These are phyloP conservation scores for Mycena haematopus DNA, from an alignment of 768 basidiomycete species.

Conservation along the genomic window DNA sequence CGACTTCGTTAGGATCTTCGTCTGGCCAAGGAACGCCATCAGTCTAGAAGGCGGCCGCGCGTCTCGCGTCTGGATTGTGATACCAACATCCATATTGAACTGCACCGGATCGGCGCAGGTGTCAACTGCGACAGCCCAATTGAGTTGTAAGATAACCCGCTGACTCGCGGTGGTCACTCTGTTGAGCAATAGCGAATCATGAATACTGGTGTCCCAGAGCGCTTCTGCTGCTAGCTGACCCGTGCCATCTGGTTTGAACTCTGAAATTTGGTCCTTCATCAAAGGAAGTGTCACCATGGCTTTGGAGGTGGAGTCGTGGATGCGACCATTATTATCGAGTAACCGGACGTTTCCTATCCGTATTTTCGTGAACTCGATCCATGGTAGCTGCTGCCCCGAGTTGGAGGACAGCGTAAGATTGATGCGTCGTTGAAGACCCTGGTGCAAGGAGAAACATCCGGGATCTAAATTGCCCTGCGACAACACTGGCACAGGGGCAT, in stretches of 20 bases:
- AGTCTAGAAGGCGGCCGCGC: conserved; percentile 83
- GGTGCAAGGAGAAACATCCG: conserved; percentile 87
- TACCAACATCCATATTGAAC: conserved; percentile 86
- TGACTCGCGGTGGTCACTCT: conserved; percentile 81
- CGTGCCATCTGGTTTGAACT: conserved; percentile 87
- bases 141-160: conserved; percentile 78
- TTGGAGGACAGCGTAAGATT: conserved; percentile 80
- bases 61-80: conserved; percentile 85
- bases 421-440: conserved; percentile 90
- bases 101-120: conserved; percentile 85
- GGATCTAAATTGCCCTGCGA: conserved; percentile 78
- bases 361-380: conserved; percentile 80
- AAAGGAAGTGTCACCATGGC: conserved; percentile 75
- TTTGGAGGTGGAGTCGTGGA: conserved; percentile 80
- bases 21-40: conserved; percentile 76
- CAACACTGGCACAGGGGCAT: conserved; percentile 82
- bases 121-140: conserved; percentile 82
- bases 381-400: conserved; percentile 89
- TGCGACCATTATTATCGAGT: conserved; percentile 81
- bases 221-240: conserved; percentile 71
- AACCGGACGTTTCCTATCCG: conserved; percentile 85
- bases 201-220: conserved; percentile 93
- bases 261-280: conserved; percentile 71
- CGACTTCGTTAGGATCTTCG: conserved; percentile 77
- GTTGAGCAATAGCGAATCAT: conserved; percentile 86